Base-by-base conservation (phyloP, 169 alveolate species). In the Pseudocohnilembus persalinus region DNA sequence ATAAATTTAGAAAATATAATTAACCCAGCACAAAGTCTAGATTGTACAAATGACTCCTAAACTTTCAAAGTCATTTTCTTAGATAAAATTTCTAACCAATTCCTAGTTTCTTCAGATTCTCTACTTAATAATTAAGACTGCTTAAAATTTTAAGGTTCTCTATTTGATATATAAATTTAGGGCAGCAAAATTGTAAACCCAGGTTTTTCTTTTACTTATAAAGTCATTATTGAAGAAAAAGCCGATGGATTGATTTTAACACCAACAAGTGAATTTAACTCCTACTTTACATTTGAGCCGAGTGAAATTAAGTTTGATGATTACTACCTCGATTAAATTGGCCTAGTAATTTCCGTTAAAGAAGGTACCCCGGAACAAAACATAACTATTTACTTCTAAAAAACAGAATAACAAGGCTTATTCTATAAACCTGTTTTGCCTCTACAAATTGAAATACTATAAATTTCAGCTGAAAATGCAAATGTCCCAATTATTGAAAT, bases 351-450 rank as follows among this genome's bases (percentile, higher is more conserved):
- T 27, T 33, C 63, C 20, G 82, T 77, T 11, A 31, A 72, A 15
- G 0, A 33, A 20, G 82, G 33, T 1, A 15, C 63, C 30, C 29
- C 29, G 30, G 20, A 63, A 1, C 27, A 77, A 20, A 63, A 63
- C 28, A 33, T 33, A 27, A 31, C 11, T 1, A 77, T 77, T 77
- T 33, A 33, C n/a, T 77, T 77, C 63, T 11, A 31, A 33, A n/a
- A 77, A 34, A 77, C 82, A 0, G 82, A 77, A n/a, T 31, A 31
- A 32, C 24, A 77, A 33, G 82, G 73, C 27, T 28, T 33, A 77
- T 77, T 77, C 33, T 77, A 31, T 31, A 20, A 31, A 20, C 82
- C 82, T 24, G 29, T 77, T n/a, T n/a, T 77, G 27, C 82, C 82
- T 77, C 31, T 33, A 1, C 11, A 77, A 34, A 68, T 77, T 0